These are phyloP conservation scores for Bimuria novae-zelandiae DNA, from an alignment of 2,329 filamentous ascomycete species.

Conservation along the genomic window DNA sequence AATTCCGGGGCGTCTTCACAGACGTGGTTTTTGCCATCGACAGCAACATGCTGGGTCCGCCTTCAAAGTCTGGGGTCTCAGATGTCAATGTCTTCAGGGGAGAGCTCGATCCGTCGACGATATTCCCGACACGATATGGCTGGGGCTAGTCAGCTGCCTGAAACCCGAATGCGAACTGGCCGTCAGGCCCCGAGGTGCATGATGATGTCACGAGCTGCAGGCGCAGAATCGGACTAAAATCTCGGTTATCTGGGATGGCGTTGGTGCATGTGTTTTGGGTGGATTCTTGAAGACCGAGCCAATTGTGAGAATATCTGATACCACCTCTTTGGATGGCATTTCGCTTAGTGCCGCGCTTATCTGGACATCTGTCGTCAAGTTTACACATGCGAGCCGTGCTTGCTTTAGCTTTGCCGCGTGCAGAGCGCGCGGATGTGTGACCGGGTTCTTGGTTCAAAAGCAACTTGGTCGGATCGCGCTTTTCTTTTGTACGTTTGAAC, in stretches of 20 bases:
- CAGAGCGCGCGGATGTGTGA: constrained; percentile 10
- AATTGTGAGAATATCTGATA: constrained; percentile 12
- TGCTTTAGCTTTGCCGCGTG: constrained; percentile 8
- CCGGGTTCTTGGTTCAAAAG: neutral
- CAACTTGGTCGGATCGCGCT: constrained; percentile 1
- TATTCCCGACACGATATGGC: constrained; percentile 44
- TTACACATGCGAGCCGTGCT: constrained; percentile 3
- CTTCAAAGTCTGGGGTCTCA: constrained; percentile 37
- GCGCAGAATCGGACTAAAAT: constrained; percentile 16
- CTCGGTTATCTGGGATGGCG: constrained; percentile 16
- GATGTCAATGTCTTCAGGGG: constrained; percentile 49
- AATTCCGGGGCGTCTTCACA: constrained; percentile 51
- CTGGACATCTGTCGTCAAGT: constrained; percentile 17
- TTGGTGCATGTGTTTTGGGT: constrained; percentile 9
- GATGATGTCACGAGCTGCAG: constrained; percentile 23
- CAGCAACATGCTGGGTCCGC: constrained; percentile 36
- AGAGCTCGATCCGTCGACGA: constrained; percentile 44
- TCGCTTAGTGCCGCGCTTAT: constrained; percentile 18
- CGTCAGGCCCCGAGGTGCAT: too few relatives aligned
- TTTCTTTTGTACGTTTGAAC: neutral
- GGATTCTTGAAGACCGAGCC: constrained; percentile 9
- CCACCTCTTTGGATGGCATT: constrained; percentile 8
- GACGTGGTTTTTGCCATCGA: constrained; percentile 54
- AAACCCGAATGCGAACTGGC: constrained; percentile 4
- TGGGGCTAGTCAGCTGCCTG: constrained; percentile 8